A percentile compares a stretch with the other conserved stretches of the same genome.
Conservation (phyloP, 164 flowering plant genomes). For the Nymphaea colorata region DNA sequence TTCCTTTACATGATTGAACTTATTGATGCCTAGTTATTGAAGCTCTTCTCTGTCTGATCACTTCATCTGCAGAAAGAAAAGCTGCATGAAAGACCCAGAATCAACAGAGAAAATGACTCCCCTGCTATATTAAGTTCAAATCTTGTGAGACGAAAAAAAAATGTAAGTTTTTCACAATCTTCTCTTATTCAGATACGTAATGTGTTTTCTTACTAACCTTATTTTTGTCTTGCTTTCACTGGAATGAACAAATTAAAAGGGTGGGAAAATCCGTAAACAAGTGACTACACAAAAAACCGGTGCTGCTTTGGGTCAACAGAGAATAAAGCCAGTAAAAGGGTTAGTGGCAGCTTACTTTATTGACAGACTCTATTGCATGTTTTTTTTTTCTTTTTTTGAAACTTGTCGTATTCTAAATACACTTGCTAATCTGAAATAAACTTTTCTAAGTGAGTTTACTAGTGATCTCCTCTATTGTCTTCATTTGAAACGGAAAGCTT, state of each 20-base stretch:
- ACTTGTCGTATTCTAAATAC: not conserved
- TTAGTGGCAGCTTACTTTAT: not conserved
- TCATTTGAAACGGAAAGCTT: too few species aligned
- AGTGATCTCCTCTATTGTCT: too few species aligned
- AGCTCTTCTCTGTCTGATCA: not conserved
- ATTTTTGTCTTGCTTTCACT: not conserved
- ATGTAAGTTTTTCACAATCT: not conserved
- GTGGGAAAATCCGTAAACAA: not conserved
- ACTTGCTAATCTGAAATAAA: not conserved
- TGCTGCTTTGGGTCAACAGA: not conserved
- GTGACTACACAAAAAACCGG: not conserved
- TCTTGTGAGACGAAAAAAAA: not conserved
- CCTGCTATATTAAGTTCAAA: not conserved
- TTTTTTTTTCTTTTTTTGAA: not conserved
- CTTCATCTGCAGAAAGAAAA: not conserved
- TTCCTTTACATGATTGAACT: not conserved
- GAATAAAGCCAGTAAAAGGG: not conserved
- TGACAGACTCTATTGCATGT: not conserved
- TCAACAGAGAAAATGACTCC: not conserved
- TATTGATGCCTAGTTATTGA: not conserved
- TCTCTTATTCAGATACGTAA: not conserved
- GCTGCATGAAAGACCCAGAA: not conserved
- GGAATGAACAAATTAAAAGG: not conserved
- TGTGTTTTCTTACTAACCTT: not conserved
- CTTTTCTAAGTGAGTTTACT: too few species aligned